Evolutionary conservation across 2,329 filamentous ascomycete species (phyloP), one percentile per base, ranked within the genome.

Genomic region (Trichoderma aggressivum): DNA sequence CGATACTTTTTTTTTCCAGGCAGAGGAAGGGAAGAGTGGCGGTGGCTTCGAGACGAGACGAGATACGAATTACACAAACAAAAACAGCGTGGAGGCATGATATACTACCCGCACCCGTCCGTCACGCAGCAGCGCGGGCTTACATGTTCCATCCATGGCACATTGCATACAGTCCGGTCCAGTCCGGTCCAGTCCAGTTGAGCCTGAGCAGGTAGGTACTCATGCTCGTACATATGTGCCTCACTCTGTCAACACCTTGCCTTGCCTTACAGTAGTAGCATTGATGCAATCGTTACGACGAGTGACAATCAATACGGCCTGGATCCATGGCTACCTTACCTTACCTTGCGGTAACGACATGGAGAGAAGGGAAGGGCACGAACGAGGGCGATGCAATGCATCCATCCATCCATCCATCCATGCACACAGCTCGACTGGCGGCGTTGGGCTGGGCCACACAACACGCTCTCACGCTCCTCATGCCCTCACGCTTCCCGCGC

Each of bases 21-120:
- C 30, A 30, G 32, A 62, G 16, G 14, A 47, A 60, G 53, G 67
- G 58, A 58, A 56, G 43, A 70, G 67, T 70, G 67, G 65, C 65
- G 65, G 65, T 60, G 56, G 65, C 65, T 66, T 69, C 65, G 39
- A 50, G 43, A 50, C 43, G 43, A 69, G 66, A 59, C 56, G 56
- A 60, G 66, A 61, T 61, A 60, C 66, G 21, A 69, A 69, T 69
- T 60, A 69, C 66, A 69, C 66, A 69, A 36, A 61, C 66, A 50
- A 43, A 43, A 47, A 50, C 47, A 69, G 66, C 66, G 26, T 28
- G 53, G 65, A 32, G 64, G 36, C 65, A 69, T 69, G 66, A 69
- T 69, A 69, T 69, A 69, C 56, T 61, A 14, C 64, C 53, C 32
- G 50, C 63, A n/a, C 43, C n/a, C 43, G 47, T 53, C 47, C 43